These are phyloP conservation scores for Halophytophthora batemanensis DNA, from an alignment of 352 stramenopile genomes.

Conservation along the genomic window DNA sequence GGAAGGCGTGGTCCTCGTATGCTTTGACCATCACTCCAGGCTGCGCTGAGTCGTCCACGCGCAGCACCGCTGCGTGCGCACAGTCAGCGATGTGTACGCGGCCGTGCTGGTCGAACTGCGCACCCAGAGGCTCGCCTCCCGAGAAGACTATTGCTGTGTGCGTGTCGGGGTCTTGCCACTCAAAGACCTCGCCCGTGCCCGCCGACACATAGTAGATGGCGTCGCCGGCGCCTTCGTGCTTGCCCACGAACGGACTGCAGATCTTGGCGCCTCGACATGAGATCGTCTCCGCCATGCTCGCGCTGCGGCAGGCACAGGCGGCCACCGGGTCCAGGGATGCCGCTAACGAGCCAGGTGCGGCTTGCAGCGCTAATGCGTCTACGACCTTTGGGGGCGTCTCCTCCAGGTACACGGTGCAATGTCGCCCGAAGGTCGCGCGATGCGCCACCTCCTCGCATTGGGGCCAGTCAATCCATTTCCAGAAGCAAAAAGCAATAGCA, in stretches of 20 bases:
- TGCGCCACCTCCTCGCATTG: too few species aligned
- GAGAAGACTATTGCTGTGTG: slow-evolving; percentile 61
- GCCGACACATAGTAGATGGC: slow-evolving; percentile 74
- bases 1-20: slow-evolving; percentile 81
- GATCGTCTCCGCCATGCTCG: slow-evolving; percentile 34
- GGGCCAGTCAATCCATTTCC: too few species aligned
- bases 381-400: too few species aligned
- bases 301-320: neutral
- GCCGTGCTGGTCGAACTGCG: slow-evolving; percentile 56
- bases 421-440: too few species aligned
- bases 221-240: slow-evolving; percentile 9
- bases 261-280: slow-evolving; percentile 66
- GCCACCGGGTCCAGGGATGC: too few species aligned
- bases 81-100: slow-evolving; percentile 71
- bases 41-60: slow-evolving; percentile 55
- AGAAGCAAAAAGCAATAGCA: neutral
- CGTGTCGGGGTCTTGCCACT: slow-evolving; percentile 33
- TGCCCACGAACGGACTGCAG: slow-evolving; percentile 62
- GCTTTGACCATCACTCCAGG: slow-evolving; percentile 74
- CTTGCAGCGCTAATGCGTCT: too few species aligned
- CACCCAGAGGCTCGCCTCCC: slow-evolving; percentile 62
- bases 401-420: too few species aligned
- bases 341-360: too few species aligned
- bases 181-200: slow-evolving; percentile 65
- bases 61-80: slow-evolving; percentile 66